These are phyloP conservation scores for Pilobolus umbonatus DNA, from an alignment of 192 early-diverging fungal species.

Conservation along the genomic window DNA sequence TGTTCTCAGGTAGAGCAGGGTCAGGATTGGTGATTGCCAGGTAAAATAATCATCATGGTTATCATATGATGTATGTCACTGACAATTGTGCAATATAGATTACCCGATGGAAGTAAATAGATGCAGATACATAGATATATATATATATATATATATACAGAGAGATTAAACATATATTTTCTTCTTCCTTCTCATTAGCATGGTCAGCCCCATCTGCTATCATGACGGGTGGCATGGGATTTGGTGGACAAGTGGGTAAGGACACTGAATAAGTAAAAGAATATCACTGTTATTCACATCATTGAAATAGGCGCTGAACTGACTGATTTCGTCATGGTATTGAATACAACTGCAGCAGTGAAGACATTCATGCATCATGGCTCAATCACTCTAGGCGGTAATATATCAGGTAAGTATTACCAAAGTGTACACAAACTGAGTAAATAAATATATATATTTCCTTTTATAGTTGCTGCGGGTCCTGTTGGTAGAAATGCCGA, in stretches of 20 bases:
- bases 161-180: not conserved
- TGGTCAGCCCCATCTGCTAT: constrained; percentile 87
- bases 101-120: constrained; percentile 68
- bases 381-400: constrained; percentile 85
- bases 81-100: constrained; percentile 24
- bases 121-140: no score
- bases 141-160: not conserved
- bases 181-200: constrained; percentile 19
- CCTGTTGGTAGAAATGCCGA: constrained; percentile 86
- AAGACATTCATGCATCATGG: constrained; percentile 83
- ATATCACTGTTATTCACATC: not conserved
- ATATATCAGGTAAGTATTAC: constrained; percentile 48
- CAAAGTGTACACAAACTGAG: not conserved
- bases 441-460: not conserved
- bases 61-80: no score
- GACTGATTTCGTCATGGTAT: constrained; percentile 88
- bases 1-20: constrained; percentile 86
- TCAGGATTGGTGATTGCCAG: constrained; percentile 87
- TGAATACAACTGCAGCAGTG: constrained; percentile 83
- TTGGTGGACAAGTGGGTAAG: constrained; percentile 69
- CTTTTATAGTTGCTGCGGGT: constrained; percentile 68
- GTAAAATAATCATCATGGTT: constrained; percentile 18
- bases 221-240: constrained; percentile 69
- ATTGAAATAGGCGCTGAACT: constrained; percentile 62
- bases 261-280: not conserved